phyloP scores from a whole-genome alignment of 495 filamentous ascomycete species.

The Neurospora sp. region DNA sequence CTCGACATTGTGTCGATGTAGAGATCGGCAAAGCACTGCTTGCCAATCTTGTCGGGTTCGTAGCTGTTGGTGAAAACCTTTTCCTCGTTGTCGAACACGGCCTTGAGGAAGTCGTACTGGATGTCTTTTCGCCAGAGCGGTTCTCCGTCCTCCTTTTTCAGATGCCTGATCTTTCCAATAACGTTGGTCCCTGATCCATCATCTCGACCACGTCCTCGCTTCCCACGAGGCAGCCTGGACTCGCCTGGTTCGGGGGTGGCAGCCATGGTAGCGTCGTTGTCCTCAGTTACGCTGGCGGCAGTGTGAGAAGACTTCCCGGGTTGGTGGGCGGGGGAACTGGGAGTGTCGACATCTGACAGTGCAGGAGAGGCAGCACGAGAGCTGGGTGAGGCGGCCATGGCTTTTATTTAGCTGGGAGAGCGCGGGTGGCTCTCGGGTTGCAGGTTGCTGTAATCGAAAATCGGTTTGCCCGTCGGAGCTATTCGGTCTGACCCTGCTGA shows the following conservation, averaged over 20 bases:
- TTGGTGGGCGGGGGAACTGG: slow-evolving; percentile 20
- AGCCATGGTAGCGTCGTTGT: slow-evolving; percentile 25
- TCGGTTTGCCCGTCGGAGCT: background rate
- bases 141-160: slow-evolving; percentile 96
- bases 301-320: background rate
- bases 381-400: slow-evolving; percentile 27
- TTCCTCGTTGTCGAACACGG: slow-evolving; percentile 79
- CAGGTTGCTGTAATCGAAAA: background rate
- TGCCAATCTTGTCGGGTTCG: slow-evolving; percentile 55
- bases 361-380: slow-evolving; percentile 11
- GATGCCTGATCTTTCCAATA: slow-evolving; percentile 83
- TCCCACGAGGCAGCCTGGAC: slow-evolving; percentile 18
- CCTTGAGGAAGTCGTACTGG: slow-evolving; percentile 86
- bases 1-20: slow-evolving; percentile 98
- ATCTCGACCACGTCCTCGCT: slow-evolving; percentile 22
- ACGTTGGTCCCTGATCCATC: slow-evolving; percentile 29
- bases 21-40: slow-evolving; percentile 84
- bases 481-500: background rate
- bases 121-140: slow-evolving; percentile 97
- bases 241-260: slow-evolving; percentile 24
- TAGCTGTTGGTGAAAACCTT: slow-evolving; percentile 82
- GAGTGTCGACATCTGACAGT: slow-evolving; percentile 19
- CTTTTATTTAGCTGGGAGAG: background rate
- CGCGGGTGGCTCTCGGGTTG: background rate
- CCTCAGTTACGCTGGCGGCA: slow-evolving; percentile 19